Percentiles rank a stretch among this genome's conserved stretches.
phyloP scores from a whole-genome alignment of 768 basidiomycete species.

The Coprinopsis cinerea region DNA sequence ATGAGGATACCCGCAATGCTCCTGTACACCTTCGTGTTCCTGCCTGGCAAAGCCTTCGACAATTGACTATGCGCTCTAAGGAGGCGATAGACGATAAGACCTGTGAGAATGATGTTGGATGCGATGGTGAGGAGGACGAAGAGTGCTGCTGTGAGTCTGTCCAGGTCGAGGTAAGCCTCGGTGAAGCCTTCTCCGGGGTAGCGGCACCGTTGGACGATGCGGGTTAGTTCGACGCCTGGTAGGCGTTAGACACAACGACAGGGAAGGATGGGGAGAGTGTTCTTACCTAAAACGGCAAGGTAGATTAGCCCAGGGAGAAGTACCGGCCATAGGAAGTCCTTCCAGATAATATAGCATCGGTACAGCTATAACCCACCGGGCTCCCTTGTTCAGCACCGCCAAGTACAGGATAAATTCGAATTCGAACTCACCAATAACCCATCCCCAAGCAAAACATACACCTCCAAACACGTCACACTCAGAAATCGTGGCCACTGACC shows the following conservation, averaged over 20 bases:
- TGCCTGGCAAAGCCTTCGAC: background rate
- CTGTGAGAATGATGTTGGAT: slow-evolving; percentile 1
- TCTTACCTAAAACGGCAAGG: background rate
- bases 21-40: background rate
- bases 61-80: background rate
- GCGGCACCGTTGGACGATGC: too few species aligned
- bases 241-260: too few species aligned
- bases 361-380: too few species aligned
- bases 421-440: background rate
- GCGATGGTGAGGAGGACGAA: background rate
- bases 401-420: too few species aligned
- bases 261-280: too few species aligned
- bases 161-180: too few species aligned
- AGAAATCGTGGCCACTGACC: background rate
- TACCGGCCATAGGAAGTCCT: background rate
- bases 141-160: too few species aligned
- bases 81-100: background rate
- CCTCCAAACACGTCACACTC: background rate
- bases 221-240: too few species aligned
- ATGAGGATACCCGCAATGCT: background rate
- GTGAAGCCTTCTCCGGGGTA: too few species aligned
- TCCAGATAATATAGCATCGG: background rate
- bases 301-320: background rate
- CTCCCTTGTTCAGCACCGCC: too few species aligned
- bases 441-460: background rate